Base-by-base conservation (phyloP, 345 rosid species). In the Lumnitzera racemosa region DNA sequence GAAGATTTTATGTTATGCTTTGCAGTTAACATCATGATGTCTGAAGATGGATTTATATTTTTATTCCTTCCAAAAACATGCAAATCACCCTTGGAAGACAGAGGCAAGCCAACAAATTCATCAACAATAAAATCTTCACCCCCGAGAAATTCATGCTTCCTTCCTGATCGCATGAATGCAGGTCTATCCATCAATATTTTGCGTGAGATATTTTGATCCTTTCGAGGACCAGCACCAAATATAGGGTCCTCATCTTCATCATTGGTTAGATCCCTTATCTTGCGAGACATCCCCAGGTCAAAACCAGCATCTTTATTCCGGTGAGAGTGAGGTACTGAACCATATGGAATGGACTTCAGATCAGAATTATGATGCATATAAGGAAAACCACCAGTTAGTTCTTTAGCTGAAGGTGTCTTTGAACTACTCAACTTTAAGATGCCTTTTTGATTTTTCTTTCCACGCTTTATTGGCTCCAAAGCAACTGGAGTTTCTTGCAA, bases 401-500 rank as follows among this genome's bases (percentile, higher is more conserved):
- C 72, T n/a, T 78, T 82, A 1, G 67, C 67, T 16, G 76, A 67
- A 46, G 80, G 75, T 17, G 64, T 52, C 70, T 81, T 90, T 52
- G 70, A 59, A 51, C 79, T 76, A 31, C 80, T 80, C 16, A 77
- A 69, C 85, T 81, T 94, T 54, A 76, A 70, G 15, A 71, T 77
- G 41, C 83, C 83, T 70, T 81, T 94, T 16, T 76, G 75, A 73
- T 83, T 90, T 71, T 72, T 78, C 72, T 76, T 90, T 58, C 87
- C 72, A 64, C 76, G 76, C 64, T 81, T 83, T 24, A 68, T 71
- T 31, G 71, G 70, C 63, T 81, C 83, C 60, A 68, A 50, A 67
- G 53, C 65, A 65, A 64, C 17, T 11, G 65, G 59, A 57, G 73
- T 80, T 65, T 72, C 71, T 61, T 54, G 83, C 57, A 76, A 57